phyloP scores from a whole-genome alignment of 1,139 yeast genomes.

The Debaryomyces fabryi region DNA sequence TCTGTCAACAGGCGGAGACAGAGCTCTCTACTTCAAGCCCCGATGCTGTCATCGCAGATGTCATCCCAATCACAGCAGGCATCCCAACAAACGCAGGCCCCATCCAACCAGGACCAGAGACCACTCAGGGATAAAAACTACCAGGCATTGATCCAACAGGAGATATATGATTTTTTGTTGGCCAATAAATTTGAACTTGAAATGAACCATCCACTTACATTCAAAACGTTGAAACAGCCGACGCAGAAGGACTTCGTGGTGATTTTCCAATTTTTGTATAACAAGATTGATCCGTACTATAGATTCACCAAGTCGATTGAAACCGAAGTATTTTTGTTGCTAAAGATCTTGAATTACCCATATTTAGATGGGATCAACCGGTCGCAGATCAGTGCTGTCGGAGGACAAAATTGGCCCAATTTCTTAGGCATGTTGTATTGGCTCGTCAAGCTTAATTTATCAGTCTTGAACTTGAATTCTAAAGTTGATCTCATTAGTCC shows the following conservation, averaged over 20 bases:
- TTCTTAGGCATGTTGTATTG: conserved; percentile 82
- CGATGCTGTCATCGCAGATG: conserved; percentile 20
- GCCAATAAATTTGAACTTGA: conserved; percentile 70
- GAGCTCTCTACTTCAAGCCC: conserved; percentile 22
- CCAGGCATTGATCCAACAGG: conserved; percentile 65
- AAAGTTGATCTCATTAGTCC: conserved; percentile 31
- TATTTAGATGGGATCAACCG: conserved; percentile 78
- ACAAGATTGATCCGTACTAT: conserved; percentile 78
- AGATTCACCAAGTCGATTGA: conserved; percentile 70
- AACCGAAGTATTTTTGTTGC: conserved; percentile 68
- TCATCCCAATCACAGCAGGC: conserved; percentile 19
- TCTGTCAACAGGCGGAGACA: conserved; percentile 37
- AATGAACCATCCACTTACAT: conserved; percentile 68
- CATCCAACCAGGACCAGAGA: conserved; percentile 56
- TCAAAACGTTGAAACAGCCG: conserved; percentile 70
- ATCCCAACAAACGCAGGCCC: conserved; percentile 12
- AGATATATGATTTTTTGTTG: conserved; percentile 65
- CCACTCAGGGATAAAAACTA: conserved; percentile 76
- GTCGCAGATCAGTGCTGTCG: conserved; percentile 88
- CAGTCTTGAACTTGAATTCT: conserved; percentile 44
- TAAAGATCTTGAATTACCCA: conserved; percentile 74
- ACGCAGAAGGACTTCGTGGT: conserved; percentile 84
- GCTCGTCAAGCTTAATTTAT: conserved; percentile 63
- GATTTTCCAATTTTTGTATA: conserved; percentile 80
- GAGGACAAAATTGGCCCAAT: conserved; percentile 88